A percentile compares a stretch with the other conserved stretches of the same genome.
phyloP scores from a whole-genome alignment of 2,329 filamentous ascomycete species.

The Paecilomyces sp. region DNA sequence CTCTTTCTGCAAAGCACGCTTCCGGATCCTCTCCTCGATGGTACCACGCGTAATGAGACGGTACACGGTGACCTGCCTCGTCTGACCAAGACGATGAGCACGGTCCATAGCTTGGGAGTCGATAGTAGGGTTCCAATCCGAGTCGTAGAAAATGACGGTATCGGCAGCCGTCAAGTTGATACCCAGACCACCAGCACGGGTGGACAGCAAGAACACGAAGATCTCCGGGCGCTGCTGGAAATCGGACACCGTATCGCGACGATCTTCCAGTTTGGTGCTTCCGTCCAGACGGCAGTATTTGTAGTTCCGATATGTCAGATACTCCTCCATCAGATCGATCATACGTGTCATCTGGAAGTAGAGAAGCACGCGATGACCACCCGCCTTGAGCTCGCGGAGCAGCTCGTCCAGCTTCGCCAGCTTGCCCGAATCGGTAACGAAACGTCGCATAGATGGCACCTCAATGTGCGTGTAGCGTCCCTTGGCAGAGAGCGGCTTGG shows the following conservation, averaged over 20 bases:
- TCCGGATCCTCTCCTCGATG: conserved; percentile 96
- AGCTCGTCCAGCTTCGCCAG: conserved; percentile 84
- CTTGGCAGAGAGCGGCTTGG: conserved; percentile 72
- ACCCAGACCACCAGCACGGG: conserved; percentile 91
- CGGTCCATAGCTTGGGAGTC: conserved; percentile 99
- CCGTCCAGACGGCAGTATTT: conserved; percentile 96
- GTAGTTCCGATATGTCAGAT: conserved; percentile 97
- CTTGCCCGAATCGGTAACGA: conserved; percentile 96
- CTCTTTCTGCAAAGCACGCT: conserved; percentile 94
- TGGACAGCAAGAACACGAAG: conserved; percentile 94
- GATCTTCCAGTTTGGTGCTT: conserved; percentile 93
- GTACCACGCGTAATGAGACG: conserved; percentile 93
- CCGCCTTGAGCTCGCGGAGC: conserved; percentile 82
- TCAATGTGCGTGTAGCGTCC: conserved; percentile 82
- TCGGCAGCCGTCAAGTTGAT: conserved; percentile 96
- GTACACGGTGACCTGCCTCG: conserved; percentile 92
- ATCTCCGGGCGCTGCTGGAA: conserved; percentile 94
- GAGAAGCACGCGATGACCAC: conserved; percentile 83
- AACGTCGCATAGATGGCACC: conserved; percentile 93
- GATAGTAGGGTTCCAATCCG: conserved; percentile 98
- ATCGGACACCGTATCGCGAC: conserved; percentile 90
- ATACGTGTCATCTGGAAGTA: conserved; percentile 99
- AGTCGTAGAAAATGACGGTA: conserved; percentile 99
- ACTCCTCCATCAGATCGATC: conserved; percentile 99
- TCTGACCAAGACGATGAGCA: conserved; percentile 94